Evolutionary conservation across 2,329 filamentous ascomycete species (phyloP).

Genomic region (Ascochyta lentis): DNA sequence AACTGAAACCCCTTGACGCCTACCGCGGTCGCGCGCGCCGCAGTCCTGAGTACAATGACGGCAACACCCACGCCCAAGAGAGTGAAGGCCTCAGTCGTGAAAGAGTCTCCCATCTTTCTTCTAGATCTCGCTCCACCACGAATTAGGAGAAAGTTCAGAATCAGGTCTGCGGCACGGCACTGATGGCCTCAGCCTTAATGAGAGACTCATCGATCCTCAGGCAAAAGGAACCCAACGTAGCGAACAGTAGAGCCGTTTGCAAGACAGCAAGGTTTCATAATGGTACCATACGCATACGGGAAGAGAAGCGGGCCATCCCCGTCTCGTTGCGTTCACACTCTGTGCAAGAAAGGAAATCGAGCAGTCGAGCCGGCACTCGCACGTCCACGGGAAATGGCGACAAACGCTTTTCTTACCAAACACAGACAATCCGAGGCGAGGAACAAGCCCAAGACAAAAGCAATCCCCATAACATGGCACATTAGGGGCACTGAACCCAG

Average conservation of each 20-base stretch:
- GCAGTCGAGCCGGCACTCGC: background rate
- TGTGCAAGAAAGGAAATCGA: slow-evolving; percentile 1
- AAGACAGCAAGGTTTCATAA: slow-evolving; percentile 1
- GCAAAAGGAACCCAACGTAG: background rate
- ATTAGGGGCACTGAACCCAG: background rate
- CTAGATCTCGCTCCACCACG: background rate
- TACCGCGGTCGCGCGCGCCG: slow-evolving; percentile 56
- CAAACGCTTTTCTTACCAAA: background rate
- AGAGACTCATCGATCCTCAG: background rate
- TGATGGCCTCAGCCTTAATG: slow-evolving; percentile 9
- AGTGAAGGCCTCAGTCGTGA: slow-evolving; percentile 24
- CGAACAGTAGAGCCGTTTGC: slow-evolving; percentile 8
- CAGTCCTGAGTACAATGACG: slow-evolving; percentile 60
- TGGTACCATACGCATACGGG: background rate
- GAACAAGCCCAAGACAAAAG: background rate
- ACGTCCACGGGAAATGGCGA: slow-evolving; percentile 1
- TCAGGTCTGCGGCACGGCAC: slow-evolving; percentile 6
- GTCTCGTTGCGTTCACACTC: background rate
- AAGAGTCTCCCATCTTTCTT: slow-evolving; percentile 17
- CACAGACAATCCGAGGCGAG: background rate
- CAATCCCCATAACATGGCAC: background rate
- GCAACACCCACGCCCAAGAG: slow-evolving; percentile 40
- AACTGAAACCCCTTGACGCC: slow-evolving; percentile 60
- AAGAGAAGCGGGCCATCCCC: background rate
- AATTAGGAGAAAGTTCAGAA: background rate